These are phyloP conservation scores for Micromonas commoda DNA, from an alignment of 139 green algal species.

Conservation along the genomic window DNA sequence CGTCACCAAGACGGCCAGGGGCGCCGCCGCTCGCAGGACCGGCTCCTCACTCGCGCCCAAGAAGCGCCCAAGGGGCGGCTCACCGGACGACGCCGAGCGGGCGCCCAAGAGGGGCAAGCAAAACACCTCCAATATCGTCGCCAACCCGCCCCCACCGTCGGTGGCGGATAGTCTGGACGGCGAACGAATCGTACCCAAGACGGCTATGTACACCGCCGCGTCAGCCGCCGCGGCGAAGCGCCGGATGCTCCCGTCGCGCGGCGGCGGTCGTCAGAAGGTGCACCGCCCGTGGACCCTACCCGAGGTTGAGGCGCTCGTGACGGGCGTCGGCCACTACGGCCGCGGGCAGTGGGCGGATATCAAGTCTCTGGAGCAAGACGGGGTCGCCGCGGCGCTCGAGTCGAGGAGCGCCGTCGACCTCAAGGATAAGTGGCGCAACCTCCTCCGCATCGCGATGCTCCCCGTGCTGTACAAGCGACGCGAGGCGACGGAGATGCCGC, in stretches of 20 bases:
- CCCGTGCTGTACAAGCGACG: slow-evolving; percentile 42
- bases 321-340: slow-evolving; percentile 60
- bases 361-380: slow-evolving; percentile 63
- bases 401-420: slow-evolving; percentile 30
- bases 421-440: slow-evolving; percentile 70
- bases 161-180: neutral
- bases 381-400: slow-evolving; percentile 46
- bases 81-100: no score
- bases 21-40: no score
- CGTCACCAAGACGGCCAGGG: neutral
- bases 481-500: slow-evolving; percentile 23
- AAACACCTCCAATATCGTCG: no score
- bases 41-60: no score
- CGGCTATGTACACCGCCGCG: neutral
- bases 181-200: neutral
- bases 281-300: slow-evolving; percentile 52
- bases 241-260: slow-evolving; percentile 4
- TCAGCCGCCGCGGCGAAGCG: neutral
- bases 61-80: no score
- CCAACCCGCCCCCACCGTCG: neutral
- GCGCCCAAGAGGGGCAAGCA: no score
- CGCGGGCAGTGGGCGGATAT: slow-evolving; percentile 76
- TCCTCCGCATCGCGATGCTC: slow-evolving; percentile 49
- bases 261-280: slow-evolving; percentile 13
- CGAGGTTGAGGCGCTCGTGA: slow-evolving; percentile 64